Base-by-base conservation (phyloP, 805 yeast species). In the Starmerella floricola region DNA sequence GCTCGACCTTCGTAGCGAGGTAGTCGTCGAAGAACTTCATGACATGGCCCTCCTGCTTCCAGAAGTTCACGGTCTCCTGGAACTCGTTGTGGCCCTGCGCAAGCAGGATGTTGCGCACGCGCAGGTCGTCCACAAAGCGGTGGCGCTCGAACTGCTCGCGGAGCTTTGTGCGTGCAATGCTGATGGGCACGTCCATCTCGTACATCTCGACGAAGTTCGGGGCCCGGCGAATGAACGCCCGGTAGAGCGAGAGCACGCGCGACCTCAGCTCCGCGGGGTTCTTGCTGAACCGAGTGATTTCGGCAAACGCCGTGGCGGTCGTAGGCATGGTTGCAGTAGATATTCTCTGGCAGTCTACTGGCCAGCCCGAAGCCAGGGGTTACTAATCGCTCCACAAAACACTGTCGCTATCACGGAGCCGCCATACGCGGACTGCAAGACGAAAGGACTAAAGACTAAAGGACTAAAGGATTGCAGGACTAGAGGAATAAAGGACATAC, bases 101-200 rank as follows among this genome's bases (percentile, higher is more conserved):
- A 52, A 74, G 74, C 44, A 84, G 67, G 15, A 80, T 71, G 62
- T 83, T 84, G 49, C 71, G 68, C 35, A 79, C 73, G 27, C 74
- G 73, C 51, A 78, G 60, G 56, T 79, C 84, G 40, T 66, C 65
- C 40, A 82, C 84, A 57, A 68, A 83, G 57, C 94, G 71, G 57
- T 83, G 72, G 66, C 93, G 78, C 63, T 84, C 94, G 53, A 84
- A 84, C 62, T 84, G 91, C 62, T 83, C 91, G 71, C 94, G 76
- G 51, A 84, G 72, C 64, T 79, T 81, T 44, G 94, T 81, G 62
- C 84, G 77, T 45, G 83, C 78, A 47, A 74, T 71, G 31, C 88
- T 76, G 10, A 79, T 75, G 26, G 94, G 88, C 68, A 79, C 72
- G 61, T 56, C 51, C 48, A 59, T 53, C 48, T 58, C 66, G 52